Base-by-base conservation (phyloP, 495 filamentous ascomycete genomes). In the Hyaloscypha bicolor region DNA sequence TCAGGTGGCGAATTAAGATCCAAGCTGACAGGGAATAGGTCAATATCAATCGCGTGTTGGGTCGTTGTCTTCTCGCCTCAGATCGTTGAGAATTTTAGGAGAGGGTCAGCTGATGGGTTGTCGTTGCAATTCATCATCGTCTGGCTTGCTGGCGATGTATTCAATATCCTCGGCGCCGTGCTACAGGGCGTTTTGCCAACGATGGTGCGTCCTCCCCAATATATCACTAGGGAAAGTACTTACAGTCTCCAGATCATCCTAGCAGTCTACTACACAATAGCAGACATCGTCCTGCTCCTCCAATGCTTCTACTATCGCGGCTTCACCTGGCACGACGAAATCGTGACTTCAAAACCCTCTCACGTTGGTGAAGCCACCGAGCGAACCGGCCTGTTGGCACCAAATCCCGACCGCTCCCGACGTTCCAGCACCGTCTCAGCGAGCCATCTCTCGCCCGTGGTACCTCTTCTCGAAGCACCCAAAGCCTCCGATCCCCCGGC, bases 31-130 rank as follows among this genome's bases (percentile, higher is more conserved):
- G 52, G 21, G 31, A 42, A 42, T 3, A 94, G 91, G 9, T 97
- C 94, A 3, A 93, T 99, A 69, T 95, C 92, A 30, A 97, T 99
- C 72, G 93, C 94, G 55, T 97, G 93, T 74, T 99, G 95, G 95
- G 90, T 99, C 22, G 93, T 97, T 32, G 95, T 99, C 45, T 99
- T 96, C 81, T 93, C 94, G 0, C 95, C 95, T 9, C 95, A 99
- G 67, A 99, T 99, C 70, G 85, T 97, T 71, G 93, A 96, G 74
- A 97, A 97, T 73, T 97, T 97, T 78, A 88, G 88, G 61, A 88
- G 95, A 42, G 80, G 86, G 69, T 95, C 91, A 37, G 93, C 94
- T 55, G 91, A 97, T 74, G 95, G 93, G 6, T 85, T 99, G 0
- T 96, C 93, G 0, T 85, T 98, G 60, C 85, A 91, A 32, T 99